phyloP scores from a whole-genome alignment of 176 grass and related monocot genomes.

The Triticum timopheevii region DNA sequence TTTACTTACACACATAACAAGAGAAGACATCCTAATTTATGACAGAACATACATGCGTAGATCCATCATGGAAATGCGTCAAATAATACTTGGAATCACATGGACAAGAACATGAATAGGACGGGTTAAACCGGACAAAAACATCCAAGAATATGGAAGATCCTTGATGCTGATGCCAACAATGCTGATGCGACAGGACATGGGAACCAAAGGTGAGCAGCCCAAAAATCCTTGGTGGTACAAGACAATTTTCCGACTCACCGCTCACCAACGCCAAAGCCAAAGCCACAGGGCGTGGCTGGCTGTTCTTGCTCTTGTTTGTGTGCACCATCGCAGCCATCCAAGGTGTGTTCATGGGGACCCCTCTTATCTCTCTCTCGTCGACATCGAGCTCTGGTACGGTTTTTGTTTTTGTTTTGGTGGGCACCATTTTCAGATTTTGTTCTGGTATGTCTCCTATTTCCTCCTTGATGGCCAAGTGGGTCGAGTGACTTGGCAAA shows the following conservation, averaged over 20 bases:
- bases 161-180: neutral
- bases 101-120: neutral
- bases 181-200: neutral
- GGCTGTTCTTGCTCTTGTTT: slow-evolving; percentile 1
- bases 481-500: too few species aligned
- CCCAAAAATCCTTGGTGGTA: neutral
- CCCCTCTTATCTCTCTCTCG: neutral
- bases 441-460: too few species aligned
- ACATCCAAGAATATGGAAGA: neutral
- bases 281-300: neutral
- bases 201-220: neutral
- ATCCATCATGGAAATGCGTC: too few species aligned
- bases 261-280: neutral
- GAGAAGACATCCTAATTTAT: neutral
- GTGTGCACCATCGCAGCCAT: neutral
- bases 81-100: neutral
- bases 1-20: neutral
- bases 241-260: neutral
- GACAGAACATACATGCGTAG: neutral
- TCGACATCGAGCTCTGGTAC: neutral
- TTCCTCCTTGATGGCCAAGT: too few species aligned
- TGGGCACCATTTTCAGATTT: too few species aligned
- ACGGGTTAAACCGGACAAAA: too few species aligned
- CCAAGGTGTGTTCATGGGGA: neutral
- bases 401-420: neutral